Percentiles rank a stretch among this genome's conserved stretches.
phyloP scores from a whole-genome alignment of 768 basidiomycete species.

The Dioszegia aurantiaca region DNA sequence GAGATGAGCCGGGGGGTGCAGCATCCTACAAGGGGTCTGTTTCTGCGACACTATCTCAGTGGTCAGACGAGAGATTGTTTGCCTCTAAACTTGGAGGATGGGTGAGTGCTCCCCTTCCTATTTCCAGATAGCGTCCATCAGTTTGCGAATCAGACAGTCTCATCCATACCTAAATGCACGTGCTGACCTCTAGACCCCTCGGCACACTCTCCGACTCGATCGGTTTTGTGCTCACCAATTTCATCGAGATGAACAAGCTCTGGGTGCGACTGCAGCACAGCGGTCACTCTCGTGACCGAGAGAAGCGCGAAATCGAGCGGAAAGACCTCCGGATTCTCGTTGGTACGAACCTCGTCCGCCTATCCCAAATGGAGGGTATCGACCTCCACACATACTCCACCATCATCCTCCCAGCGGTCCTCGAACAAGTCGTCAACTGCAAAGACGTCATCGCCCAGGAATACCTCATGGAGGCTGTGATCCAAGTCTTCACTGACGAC shows the following conservation, averaged over 20 bases:
- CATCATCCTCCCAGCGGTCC: constrained; percentile 81
- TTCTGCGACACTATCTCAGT: constrained; percentile 91
- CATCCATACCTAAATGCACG: no score
- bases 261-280: constrained; percentile 99
- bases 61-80: constrained; percentile 94
- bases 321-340: constrained; percentile 92
- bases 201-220: constrained; percentile 95
- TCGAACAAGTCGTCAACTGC: constrained; percentile 97
- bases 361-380: constrained; percentile 93
- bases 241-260: constrained; percentile 99
- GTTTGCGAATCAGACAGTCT: no score
- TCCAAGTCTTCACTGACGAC: constrained; percentile 98
- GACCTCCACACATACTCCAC: constrained; percentile 86
- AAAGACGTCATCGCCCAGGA: constrained; percentile 99
- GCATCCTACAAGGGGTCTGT: constrained; percentile 93
- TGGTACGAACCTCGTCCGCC: constrained; percentile 92
- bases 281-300: constrained; percentile 92
- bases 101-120: constrained; percentile 58
- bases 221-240: constrained; percentile 92
- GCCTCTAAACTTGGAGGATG: constrained; percentile 77
- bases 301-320: constrained; percentile 95
- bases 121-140: not conserved
- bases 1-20: constrained; percentile 98
- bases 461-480: constrained; percentile 99
- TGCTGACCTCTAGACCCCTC: constrained; percentile 59